Conservation (phyloP, 2,329 filamentous ascomycete species). For the Zelopaecilomyces penicillatus region DNA sequence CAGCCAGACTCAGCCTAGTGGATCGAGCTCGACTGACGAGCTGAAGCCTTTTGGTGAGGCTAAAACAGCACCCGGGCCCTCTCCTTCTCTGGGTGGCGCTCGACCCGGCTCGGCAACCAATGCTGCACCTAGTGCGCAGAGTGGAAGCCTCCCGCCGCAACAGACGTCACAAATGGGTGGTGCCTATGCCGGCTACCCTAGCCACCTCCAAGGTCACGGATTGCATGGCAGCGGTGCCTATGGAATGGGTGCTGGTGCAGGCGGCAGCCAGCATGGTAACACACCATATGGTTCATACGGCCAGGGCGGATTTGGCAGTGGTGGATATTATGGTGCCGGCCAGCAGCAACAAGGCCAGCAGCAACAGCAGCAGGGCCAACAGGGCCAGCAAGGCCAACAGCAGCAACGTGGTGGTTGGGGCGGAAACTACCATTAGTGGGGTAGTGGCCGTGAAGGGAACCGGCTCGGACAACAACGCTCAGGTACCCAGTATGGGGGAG, state of each 20-base stretch:
- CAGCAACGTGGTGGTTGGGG: conserved; percentile 46
- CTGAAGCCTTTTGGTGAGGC: conserved; percentile 51
- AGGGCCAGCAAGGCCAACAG: conserved; percentile 29
- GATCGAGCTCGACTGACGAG: conserved; percentile 39
- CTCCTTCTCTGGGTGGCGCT: conserved; percentile 46
- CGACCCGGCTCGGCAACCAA: conserved; percentile 52
- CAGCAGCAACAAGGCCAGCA: conserved; percentile 28
- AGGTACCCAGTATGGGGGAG: conserved; percentile 1
- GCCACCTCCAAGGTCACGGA: conserved; percentile 44
- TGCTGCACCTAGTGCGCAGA: conserved; percentile 39
- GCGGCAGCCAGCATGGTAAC: conserved; percentile 43
- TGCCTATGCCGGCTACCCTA: conserved; percentile 46
- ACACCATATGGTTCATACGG: conserved; percentile 47
- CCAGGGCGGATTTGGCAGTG: conserved; percentile 38
- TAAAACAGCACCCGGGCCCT: conserved; percentile 47
- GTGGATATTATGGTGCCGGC: conserved; percentile 38
- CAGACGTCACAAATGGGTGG: conserved; percentile 47
- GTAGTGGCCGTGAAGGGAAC: conserved; percentile 22
- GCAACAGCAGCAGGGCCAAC: conserved; percentile 21
- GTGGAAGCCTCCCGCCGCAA: conserved; percentile 45
- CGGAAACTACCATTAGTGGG: conserved; percentile 47
- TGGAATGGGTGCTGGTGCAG: conserved; percentile 43
- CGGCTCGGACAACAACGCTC: conserved; percentile 10
- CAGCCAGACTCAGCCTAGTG: conserved; percentile 39
- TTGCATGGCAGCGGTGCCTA: conserved; percentile 48